These are phyloP conservation scores for Xylariales sp. DNA, from an alignment of 2,329 filamentous ascomycete genomes.

Conservation along the genomic window DNA sequence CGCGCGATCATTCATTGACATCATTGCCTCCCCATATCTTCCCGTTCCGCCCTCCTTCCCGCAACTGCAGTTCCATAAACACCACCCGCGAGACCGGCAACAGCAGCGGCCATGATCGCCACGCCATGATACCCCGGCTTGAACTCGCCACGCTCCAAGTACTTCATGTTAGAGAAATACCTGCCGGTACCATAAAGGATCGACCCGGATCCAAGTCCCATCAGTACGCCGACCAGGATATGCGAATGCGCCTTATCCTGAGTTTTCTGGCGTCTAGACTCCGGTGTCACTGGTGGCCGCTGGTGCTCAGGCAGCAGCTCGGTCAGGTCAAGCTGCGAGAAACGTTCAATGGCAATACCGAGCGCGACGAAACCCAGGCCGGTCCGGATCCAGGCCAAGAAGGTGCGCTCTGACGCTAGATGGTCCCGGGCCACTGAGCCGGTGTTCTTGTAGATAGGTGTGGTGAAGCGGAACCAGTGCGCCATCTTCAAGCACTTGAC, in stretches of 20 bases:
- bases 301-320: conserved; percentile 19
- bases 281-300: conserved; percentile 10
- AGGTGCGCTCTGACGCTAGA: conserved; percentile 49
- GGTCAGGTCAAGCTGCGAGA: conserved; percentile 38
- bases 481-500: too few relatives aligned
- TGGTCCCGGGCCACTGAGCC: conserved; percentile 47
- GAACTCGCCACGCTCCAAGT: conserved; percentile 39
- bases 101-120: conserved; percentile 23
- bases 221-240: conserved; percentile 34
- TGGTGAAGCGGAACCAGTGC: conserved; percentile 12
- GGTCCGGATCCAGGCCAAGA: conserved; percentile 47
- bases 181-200: conserved; percentile 42
- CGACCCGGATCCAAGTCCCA: conserved; percentile 39
- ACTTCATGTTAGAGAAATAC: conserved; percentile 39
- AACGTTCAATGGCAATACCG: conserved; percentile 42
- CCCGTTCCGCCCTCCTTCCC: conserved; percentile 15
- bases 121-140: conserved; percentile 26
- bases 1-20: too few relatives aligned
- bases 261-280: conserved; percentile 12
- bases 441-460: conserved; percentile 36
- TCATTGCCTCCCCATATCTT: conserved; percentile 9
- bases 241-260: conserved; percentile 27
- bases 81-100: conserved; percentile 26
- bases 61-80: conserved; percentile 22
- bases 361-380: conserved; percentile 48